phyloP scores from a whole-genome alignment of 257 asterid genomes.

The Avicennia marina region DNA sequence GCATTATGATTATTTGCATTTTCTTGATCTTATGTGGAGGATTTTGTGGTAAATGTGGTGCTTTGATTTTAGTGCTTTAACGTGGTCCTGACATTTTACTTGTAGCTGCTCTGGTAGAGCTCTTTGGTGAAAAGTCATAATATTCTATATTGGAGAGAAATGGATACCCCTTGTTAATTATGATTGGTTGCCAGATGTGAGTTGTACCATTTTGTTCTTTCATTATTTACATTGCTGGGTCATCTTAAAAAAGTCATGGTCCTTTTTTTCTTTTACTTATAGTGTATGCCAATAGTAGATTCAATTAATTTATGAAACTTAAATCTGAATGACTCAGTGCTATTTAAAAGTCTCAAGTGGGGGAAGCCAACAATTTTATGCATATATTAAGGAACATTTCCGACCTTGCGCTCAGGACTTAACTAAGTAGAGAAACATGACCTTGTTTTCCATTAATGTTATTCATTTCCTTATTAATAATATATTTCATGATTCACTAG shows the following conservation, averaged over 20 bases:
- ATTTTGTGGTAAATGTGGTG: background rate
- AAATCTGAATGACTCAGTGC: constrained; percentile 1
- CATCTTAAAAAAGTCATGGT: too few species aligned
- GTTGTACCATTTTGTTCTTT: background rate
- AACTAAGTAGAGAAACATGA: background rate
- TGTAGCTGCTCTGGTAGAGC: background rate
- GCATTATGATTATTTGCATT: background rate
- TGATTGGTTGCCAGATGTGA: too few species aligned
- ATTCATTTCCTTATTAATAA: constrained; percentile 8
- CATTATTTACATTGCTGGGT: background rate
- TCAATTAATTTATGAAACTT: constrained; percentile 3
- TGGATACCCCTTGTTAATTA: too few species aligned
- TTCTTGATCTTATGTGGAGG: constrained; percentile 4
- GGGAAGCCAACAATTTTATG: background rate
- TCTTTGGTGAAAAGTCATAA: background rate
- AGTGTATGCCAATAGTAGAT: too few species aligned
- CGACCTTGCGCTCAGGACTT: background rate
- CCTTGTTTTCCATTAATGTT: background rate
- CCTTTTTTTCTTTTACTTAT: too few species aligned
- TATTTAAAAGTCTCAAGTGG: background rate
- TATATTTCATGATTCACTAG: constrained; percentile 12
- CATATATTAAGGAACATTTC: background rate
- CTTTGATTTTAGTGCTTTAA: background rate
- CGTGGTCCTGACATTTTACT: background rate
- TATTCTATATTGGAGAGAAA: background rate